Base-by-base conservation (phyloP, 2,329 filamentous ascomycete genomes). In the Trichoderma sp. region DNA sequence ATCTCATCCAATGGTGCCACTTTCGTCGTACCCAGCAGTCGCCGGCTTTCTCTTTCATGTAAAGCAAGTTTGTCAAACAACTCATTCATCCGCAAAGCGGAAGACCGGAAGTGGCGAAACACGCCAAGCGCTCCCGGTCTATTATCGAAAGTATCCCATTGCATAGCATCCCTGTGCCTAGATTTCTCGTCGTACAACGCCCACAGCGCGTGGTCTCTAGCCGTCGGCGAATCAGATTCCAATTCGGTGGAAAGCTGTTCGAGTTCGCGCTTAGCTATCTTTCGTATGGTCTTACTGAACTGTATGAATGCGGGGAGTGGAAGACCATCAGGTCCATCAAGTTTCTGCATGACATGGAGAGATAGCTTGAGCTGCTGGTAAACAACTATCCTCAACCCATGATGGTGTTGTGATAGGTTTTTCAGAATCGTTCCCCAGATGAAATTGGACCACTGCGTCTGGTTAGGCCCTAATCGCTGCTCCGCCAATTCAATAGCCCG, bases 361-460 rank as follows among this genome's bases (percentile, higher is more conserved):
- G 81, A 75, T n/a, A 83, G 67, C 2, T 78, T 76, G 71, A 85
- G 74, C 45, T 85, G 84, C 50, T 81, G 80, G 11, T 79, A 74
- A 0, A 81, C 74, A 1, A 79, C 80, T 12, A 84, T 78, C 18
- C 77, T 78, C 68, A 85, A 21, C 4, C 78, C 77, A 12, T 72
- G 66, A 60, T 81, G 81, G 53, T 81, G 81, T 65, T 81, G 82
- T 3, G 81, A 82, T 2, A 84, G 75, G 24, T 81, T 79, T 75
- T 83, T 84, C 4, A 85, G 73, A 18, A 85, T 82, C 5, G 80
- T 77, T 24, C 79, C 80, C 83, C 83, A 85, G 6, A 84, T 75
- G 27, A 79, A 79, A 2, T 81, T 76, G 11, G 78, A 78, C 82
- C 82, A 83, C 14, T 78, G 79, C 27, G 81, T 79, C 12, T 78